Evolutionary conservation across 2,329 filamentous ascomycete genomes (phyloP), one percentile per base, ranked within the genome.

Genomic region (Xylaria sp.): DNA sequence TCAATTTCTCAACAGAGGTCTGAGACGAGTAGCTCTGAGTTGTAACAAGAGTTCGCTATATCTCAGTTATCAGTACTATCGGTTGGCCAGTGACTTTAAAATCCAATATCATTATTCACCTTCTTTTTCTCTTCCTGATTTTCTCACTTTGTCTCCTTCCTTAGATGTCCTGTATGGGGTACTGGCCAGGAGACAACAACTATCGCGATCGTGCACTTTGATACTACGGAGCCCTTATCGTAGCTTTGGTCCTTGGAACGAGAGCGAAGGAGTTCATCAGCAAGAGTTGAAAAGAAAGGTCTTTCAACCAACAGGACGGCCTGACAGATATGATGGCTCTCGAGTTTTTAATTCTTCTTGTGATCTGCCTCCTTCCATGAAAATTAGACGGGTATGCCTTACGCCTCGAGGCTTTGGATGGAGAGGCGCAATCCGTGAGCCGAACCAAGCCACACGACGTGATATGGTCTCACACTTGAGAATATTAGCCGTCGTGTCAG

Each of bases 381-480:
- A 62, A 20, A 65, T 65, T 20, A 48, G 76, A 1, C 75, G 73
- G 2, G 74, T 74, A 6, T 67, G 59, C 20, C 62, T 75, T 36
- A 73, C 74, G 10, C 74, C 73, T 4, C 75, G 73, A 70, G 6
- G 72, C 72, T 0, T 75, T 73, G 72, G 69, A 64, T 52, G n/a
- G 48, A 28, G 58, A 66, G 28, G 68, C 66, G 5, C 23, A 54
- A 23, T 39, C 31, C 1, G 36, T 74, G 67, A 58, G 25, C 36
- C 64, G 46, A 64, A 31, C 31, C 73, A 74, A 65, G 7, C 3
- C 69, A 66, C 8, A 41, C 39, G 7, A 12, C 72, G 36, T 25
- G 70, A 73, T 13, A 39, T 76, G 1, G 67, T 68, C 8, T 23
- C 20, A 1, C 66, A 66, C 2, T 66, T 69, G 39, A 64, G 67